These are phyloP conservation scores for Mucor indicus DNA, from an alignment of 371 early-diverging fungal genomes.

Conservation along the genomic window DNA sequence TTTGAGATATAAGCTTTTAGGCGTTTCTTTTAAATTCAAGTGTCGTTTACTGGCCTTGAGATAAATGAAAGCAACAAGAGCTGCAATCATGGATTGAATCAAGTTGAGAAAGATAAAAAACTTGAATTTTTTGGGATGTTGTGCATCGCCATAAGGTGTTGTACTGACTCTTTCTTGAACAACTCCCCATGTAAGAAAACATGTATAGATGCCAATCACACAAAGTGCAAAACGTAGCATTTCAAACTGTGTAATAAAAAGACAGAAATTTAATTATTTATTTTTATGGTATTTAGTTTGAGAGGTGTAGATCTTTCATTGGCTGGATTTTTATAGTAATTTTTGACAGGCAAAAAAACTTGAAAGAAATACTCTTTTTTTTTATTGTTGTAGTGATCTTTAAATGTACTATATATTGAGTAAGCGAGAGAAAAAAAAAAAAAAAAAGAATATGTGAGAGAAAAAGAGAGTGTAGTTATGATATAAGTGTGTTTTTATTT, in stretches of 20 bases:
- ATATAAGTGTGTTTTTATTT: too few species aligned
- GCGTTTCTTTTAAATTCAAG: slow-evolving; percentile 33
- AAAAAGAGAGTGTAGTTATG: too few species aligned
- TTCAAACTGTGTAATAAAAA: neutral
- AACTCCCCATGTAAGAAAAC: slow-evolving; percentile 94
- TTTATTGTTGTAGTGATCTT: too few species aligned
- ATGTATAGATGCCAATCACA: slow-evolving; percentile 88
- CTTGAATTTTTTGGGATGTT: slow-evolving; percentile 70
- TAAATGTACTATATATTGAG: too few species aligned
- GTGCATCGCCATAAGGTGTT: slow-evolving; percentile 63
- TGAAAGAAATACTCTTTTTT: too few species aligned
- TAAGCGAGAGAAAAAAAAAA: too few species aligned
- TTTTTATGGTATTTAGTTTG: neutral
- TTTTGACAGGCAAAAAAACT: too few species aligned
- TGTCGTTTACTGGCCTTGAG: slow-evolving; percentile 49
- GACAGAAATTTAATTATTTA: neutral
- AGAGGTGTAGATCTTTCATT: slow-evolving; percentile 1
- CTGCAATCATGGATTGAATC: slow-evolving; percentile 78
- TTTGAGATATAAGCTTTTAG: slow-evolving; percentile 44
- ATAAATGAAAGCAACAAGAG: slow-evolving; percentile 74
- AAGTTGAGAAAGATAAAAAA: slow-evolving; percentile 89
- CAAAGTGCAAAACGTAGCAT: slow-evolving; percentile 74
- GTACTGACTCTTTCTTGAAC: slow-evolving; percentile 92
- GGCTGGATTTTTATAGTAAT: neutral
- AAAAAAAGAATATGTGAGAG: too few species aligned